phyloP scores from a whole-genome alignment of 148 eudicot species.

The Fagopyrum esculentum region DNA sequence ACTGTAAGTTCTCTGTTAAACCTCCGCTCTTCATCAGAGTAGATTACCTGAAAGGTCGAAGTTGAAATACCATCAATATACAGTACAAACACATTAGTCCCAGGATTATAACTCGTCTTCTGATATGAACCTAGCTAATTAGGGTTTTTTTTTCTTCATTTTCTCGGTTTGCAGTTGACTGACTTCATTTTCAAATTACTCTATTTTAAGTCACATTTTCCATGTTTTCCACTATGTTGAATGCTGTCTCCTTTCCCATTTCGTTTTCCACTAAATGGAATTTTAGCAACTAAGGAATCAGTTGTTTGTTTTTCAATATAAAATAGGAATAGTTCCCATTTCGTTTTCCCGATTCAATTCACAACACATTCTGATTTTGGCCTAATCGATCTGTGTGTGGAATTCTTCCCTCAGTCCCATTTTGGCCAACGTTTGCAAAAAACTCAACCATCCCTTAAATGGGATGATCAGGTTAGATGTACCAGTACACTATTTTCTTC shows the following conservation, averaged over 20 bases:
- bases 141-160: not conserved
- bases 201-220: not conserved
- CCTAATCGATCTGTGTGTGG: not conserved
- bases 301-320: too few species aligned
- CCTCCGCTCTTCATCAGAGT: slow-evolving; percentile 89
- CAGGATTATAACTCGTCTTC: not conserved
- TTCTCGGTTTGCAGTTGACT: not conserved
- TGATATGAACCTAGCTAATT: not conserved
- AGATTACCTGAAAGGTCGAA: slow-evolving; percentile 48
- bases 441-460: not conserved
- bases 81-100: not conserved
- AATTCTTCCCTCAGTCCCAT: not conserved
- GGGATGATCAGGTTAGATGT: not conserved
- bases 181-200: not conserved
- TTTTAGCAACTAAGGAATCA: not conserved
- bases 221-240: not conserved
- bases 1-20: slow-evolving; percentile 85
- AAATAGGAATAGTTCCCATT: too few species aligned
- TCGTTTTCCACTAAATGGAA: not conserved
- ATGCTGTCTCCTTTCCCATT: not conserved
- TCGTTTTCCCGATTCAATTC: not conserved
- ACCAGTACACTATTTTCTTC: not conserved
- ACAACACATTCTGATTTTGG: not conserved
- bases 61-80: not conserved
- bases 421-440: not conserved